These are phyloP conservation scores for Backusella tuberculispora DNA, from an alignment of 192 early-diverging fungal genomes.

Conservation along the genomic window DNA sequence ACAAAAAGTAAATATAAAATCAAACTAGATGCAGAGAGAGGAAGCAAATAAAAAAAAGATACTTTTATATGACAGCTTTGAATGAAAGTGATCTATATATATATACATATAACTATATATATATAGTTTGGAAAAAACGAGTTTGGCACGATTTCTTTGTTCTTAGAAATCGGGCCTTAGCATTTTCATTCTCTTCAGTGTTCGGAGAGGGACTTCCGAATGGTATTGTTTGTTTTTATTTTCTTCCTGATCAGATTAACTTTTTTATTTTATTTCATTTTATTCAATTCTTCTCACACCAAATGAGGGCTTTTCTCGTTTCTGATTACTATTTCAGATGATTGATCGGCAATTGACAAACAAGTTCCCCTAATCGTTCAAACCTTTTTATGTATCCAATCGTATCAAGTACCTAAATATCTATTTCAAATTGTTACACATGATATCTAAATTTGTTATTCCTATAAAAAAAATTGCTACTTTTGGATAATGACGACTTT, in stretches of 20 bases:
- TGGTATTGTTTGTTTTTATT: slow-evolving; percentile 1
- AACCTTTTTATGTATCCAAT: background rate
- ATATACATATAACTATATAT: background rate
- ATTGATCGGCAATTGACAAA: slow-evolving; percentile 12
- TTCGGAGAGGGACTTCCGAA: slow-evolving; percentile 4
- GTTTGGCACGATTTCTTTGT: background rate
- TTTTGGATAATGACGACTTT: slow-evolving; percentile 10
- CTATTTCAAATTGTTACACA: background rate
- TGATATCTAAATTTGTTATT: slow-evolving; percentile 5
- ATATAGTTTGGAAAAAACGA: background rate
- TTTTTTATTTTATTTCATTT: background rate
- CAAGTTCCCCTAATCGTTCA: slow-evolving; percentile 10
- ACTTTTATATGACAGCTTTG: background rate
- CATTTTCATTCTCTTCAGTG: background rate
- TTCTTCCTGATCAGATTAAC: background rate
- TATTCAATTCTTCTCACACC: background rate
- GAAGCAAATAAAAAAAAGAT: background rate
- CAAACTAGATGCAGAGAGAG: background rate
- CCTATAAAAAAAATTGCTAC: background rate
- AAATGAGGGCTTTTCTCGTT: slow-evolving; percentile 10
- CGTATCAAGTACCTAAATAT: background rate
- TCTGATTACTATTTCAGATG: background rate
- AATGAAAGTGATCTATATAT: background rate
- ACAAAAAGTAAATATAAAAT: background rate
- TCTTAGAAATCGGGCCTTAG: background rate